phyloP scores from a whole-genome alignment of 2,329 filamentous ascomycete genomes.

The Pseudocercospora crystallina region DNA sequence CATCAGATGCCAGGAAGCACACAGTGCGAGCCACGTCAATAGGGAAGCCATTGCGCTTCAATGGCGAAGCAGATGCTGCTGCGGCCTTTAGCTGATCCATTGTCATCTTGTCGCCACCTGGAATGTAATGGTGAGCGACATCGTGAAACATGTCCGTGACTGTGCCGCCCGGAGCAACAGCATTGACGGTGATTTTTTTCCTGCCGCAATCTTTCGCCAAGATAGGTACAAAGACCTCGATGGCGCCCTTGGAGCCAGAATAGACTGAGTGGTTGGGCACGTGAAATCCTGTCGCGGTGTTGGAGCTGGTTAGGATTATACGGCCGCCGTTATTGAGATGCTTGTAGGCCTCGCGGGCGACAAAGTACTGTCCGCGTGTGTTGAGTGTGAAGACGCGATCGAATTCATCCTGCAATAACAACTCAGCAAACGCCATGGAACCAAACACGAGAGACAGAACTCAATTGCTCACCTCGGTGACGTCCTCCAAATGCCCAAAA shows the following conservation, averaged over 20 bases:
- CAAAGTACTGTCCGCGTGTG: slow-evolving; percentile 63
- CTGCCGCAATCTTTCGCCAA: slow-evolving; percentile 57
- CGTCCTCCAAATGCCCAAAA: slow-evolving; percentile 53
- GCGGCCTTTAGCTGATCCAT: slow-evolving; percentile 41
- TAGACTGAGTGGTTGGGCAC: slow-evolving; percentile 55
- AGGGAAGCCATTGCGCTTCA: slow-evolving; percentile 62
- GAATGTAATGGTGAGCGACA: slow-evolving; percentile 61
- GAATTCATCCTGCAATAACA: slow-evolving; percentile 45
- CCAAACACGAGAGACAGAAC: too few species aligned
- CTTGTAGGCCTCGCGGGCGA: slow-evolving; percentile 57
- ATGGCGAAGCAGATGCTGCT: slow-evolving; percentile 50
- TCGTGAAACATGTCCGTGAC: slow-evolving; percentile 60
- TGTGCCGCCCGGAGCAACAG: slow-evolving; percentile 55
- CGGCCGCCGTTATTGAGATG: slow-evolving; percentile 49
- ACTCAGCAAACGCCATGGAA: too few species aligned
- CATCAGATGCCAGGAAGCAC: slow-evolving; percentile 55
- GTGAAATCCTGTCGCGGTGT: slow-evolving; percentile 53
- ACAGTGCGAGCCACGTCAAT: slow-evolving; percentile 64
- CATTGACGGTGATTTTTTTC: slow-evolving; percentile 55
- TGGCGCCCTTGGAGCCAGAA: slow-evolving; percentile 56
- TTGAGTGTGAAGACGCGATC: slow-evolving; percentile 62
- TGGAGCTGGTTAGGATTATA: slow-evolving; percentile 53
- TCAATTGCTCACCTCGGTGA: slow-evolving; percentile 47
- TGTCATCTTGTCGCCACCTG: slow-evolving; percentile 51
- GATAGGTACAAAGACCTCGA: slow-evolving; percentile 59